Percentiles rank a stretch among this genome's conserved stretches.
Evolutionary conservation across 805 yeast species (phyloP).

Genomic region (Phaffomyces antillensis): DNA sequence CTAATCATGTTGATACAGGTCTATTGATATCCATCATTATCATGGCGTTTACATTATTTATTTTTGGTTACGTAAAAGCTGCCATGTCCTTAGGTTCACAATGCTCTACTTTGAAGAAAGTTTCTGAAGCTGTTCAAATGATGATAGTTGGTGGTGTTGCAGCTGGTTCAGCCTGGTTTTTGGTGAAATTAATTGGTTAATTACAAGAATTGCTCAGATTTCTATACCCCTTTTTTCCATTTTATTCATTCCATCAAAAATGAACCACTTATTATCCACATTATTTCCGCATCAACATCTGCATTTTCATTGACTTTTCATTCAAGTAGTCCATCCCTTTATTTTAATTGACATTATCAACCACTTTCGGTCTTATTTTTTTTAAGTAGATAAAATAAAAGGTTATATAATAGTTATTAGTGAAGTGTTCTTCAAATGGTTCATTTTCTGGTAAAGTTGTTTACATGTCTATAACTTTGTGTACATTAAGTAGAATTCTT

Average conservation of each 20-base stretch:
- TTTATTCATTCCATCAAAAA: background rate
- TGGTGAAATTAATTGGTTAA: slow-evolving; percentile 70
- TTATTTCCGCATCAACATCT: background rate
- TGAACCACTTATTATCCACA: background rate
- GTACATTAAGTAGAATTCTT: background rate
- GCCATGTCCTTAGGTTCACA: slow-evolving; percentile 77
- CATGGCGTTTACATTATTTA: slow-evolving; percentile 79
- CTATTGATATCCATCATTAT: slow-evolving; percentile 65
- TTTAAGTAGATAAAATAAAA: background rate
- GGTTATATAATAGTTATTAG: background rate
- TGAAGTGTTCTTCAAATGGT: background rate
- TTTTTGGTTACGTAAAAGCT: slow-evolving; percentile 84
- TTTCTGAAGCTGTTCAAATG: slow-evolving; percentile 85
- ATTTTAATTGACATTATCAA: too few relatives aligned
- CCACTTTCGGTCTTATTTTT: background rate
- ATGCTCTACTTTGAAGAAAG: slow-evolving; percentile 50
- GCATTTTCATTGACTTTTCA: background rate
- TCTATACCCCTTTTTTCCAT: background rate
- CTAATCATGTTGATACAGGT: slow-evolving; percentile 67
- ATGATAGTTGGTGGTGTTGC: slow-evolving; percentile 93
- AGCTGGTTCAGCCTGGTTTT: slow-evolving; percentile 93
- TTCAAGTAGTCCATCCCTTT: background rate
- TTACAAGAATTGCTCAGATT: background rate
- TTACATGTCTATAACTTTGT: background rate
- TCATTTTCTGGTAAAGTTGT: background rate